A percentile compares a stretch with the other conserved stretches of the same genome.
Conservation (phyloP, 2,329 filamentous ascomycete species). For the Ophiosphaerella narmari region DNA sequence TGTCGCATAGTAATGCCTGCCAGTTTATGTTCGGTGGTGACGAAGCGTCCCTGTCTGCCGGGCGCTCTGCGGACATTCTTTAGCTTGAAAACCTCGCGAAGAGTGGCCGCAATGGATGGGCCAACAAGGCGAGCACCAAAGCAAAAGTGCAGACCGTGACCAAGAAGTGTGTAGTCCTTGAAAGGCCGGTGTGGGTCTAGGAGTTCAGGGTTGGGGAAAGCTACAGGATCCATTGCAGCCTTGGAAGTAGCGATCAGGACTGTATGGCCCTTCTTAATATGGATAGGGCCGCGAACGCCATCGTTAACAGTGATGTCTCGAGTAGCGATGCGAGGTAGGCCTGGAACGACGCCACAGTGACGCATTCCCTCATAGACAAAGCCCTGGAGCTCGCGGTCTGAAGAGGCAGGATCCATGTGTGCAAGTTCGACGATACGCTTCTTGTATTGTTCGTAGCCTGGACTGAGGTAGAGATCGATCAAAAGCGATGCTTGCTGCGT, state of each 20-base stretch:
- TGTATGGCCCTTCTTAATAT: conserved; percentile 48
- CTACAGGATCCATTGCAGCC: conserved; percentile 39
- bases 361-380: conserved; percentile 62
- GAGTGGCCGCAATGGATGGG: conserved; percentile 32
- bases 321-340: conserved; percentile 57
- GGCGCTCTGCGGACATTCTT: conserved; percentile 39
- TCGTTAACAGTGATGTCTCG: conserved; percentile 54
- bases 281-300: conserved; percentile 53
- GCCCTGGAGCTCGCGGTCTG: conserved; percentile 63
- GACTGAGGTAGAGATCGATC: conserved; percentile 58
- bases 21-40: conserved; percentile 51
- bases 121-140: conserved; percentile 39
- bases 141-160: conserved; percentile 41
- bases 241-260: conserved; percentile 49
- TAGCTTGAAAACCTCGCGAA: conserved; percentile 42
- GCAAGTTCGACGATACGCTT: conserved; percentile 57
- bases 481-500: conserved; percentile 60
- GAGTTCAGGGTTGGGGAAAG: conserved; percentile 39
- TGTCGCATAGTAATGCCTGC: conserved; percentile 54
- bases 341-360: conserved; percentile 57
- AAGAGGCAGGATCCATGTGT: conserved; percentile 48
- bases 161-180: conserved; percentile 39
- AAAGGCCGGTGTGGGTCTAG: conserved; percentile 45
- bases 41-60: conserved; percentile 45
- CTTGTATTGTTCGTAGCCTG: conserved; percentile 57